Conservation (phyloP, 163 green algal genomes). For the Prototheca cutis region DNA sequence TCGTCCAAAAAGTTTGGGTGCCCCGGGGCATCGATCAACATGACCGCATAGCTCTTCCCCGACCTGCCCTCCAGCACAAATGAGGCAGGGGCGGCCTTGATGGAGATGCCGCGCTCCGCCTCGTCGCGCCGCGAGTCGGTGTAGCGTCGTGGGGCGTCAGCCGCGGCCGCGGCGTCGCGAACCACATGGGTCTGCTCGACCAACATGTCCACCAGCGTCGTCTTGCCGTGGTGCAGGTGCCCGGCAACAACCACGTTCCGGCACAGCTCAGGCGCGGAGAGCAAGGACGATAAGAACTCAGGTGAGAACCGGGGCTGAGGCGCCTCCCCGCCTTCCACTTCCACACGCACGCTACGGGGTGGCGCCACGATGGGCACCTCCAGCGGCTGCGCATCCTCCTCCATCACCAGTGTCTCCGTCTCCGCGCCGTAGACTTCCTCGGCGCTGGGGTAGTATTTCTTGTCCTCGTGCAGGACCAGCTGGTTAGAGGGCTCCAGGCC, state of each 20-base stretch:
- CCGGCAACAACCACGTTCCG: slow-evolving; percentile 88
- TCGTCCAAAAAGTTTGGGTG: slow-evolving; percentile 99
- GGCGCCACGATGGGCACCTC: slow-evolving; percentile 89
- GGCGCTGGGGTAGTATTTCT: slow-evolving; percentile 98
- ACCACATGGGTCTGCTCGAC: slow-evolving; percentile 82
- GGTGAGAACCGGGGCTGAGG: slow-evolving; percentile 45
- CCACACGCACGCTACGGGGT: slow-evolving; percentile 45
- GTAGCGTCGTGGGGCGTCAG: slow-evolving; percentile 54
- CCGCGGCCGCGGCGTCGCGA: neutral
- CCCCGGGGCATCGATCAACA: slow-evolving; percentile 87
- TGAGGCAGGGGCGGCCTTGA: slow-evolving; percentile 91
- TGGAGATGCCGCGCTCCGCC: slow-evolving; percentile 77
- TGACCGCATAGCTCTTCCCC: slow-evolving; percentile 84
- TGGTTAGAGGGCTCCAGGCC: slow-evolving; percentile 22
- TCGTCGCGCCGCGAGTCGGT: slow-evolving; percentile 96
- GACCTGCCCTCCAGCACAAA: slow-evolving; percentile 70
- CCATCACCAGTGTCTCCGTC: slow-evolving; percentile 94
- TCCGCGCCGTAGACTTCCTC: slow-evolving; percentile 84
- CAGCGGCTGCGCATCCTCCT: slow-evolving; percentile 93
- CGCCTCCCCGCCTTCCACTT: slow-evolving; percentile 55
- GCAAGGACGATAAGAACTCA: slow-evolving; percentile 76
- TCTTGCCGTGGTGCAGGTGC: slow-evolving; percentile 96
- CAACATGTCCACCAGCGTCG: slow-evolving; percentile 91
- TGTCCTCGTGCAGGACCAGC: slow-evolving; percentile 97
- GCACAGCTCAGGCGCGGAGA: slow-evolving; percentile 67